phyloP scores from a whole-genome alignment of 352 stramenopile species.

The Thalassiosira pacifica region DNA sequence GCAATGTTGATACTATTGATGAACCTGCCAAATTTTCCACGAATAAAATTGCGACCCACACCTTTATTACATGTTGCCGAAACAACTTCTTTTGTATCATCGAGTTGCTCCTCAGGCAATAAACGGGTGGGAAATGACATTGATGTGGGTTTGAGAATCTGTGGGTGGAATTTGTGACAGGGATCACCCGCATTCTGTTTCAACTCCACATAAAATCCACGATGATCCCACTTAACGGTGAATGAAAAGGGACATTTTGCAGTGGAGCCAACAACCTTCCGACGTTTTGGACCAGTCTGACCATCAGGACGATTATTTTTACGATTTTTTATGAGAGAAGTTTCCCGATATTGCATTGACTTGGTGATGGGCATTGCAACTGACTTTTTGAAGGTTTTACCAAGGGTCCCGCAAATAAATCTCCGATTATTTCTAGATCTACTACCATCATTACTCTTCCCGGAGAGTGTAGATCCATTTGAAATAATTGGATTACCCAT shows the following conservation, averaged over 20 bases:
- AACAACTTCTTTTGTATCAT: constrained; percentile 18
- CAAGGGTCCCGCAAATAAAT: not conserved
- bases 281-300: not conserved
- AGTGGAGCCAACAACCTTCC: not conserved
- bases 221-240: constrained; percentile 15
- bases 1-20: constrained; percentile 20
- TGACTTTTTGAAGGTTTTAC: not conserved
- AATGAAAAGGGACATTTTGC: constrained; percentile 1
- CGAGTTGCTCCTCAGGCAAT: not conserved
- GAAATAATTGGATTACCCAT: constrained; percentile 1
- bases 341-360: not conserved
- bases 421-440: not conserved
- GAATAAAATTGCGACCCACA: constrained; percentile 26
- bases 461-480: not conserved
- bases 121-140: not conserved
- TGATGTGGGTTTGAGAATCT: not conserved
- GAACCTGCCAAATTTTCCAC: constrained; percentile 29
- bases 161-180: not conserved
- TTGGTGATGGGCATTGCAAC: not conserved
- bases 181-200: not conserved
- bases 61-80: constrained; percentile 7
- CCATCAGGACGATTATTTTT: not conserved
- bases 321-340: not conserved
- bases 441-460: not conserved
- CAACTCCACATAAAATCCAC: constrained; percentile 9